Evolutionary conservation across 2,329 filamentous ascomycete genomes (phyloP), one percentile per base, ranked within the genome.

Genomic region (Ophiostoma piceae): DNA sequence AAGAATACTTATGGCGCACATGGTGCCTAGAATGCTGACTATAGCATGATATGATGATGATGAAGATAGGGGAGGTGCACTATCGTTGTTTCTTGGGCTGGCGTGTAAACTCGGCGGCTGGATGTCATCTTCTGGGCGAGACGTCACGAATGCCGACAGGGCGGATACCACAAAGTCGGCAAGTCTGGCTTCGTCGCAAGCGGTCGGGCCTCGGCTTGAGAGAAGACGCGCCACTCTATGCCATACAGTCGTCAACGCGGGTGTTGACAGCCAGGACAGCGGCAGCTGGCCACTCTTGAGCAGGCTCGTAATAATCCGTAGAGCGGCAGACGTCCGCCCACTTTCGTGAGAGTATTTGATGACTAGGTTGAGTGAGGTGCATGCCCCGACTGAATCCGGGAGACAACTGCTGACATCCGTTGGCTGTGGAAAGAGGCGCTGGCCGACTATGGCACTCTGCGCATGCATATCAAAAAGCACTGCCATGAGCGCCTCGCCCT

Each of bases 181-280:
- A 2, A 73, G 69, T 2, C 78, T 77, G 35, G 81, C 79, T 22
- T 76, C 70, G 68, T 77, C 78, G 3, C 73, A 73, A 5, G 71
- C 71, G 7, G 70, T 54, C 14, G 29, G 19, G 12, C 51, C 29
- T 19, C 74, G 74, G 9, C 75, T 73, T 0, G 80, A 79, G 19
- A 84, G 70, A 8, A 72, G 72, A 26, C 78, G 78, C 26, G 81
- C 75, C 3, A 79, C 76, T 11, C 75, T 73, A 3, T 76, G 77
- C 83, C 83, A 85, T 37, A 83, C 60, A 1, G 72, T 70, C n/a
- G 76, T 74, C 69, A 84, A 81, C 3, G 77, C 79, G 32, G 74
- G 76, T 0, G 81, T 82, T 5, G 79, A 78, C 35, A 85, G 75
- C 83, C 83, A 85, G 11, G 79, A 77, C 4, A 76, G 68, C 0